Base-by-base conservation (phyloP, 176 grass and related monocot species). In the Neostapfia colusana region DNA sequence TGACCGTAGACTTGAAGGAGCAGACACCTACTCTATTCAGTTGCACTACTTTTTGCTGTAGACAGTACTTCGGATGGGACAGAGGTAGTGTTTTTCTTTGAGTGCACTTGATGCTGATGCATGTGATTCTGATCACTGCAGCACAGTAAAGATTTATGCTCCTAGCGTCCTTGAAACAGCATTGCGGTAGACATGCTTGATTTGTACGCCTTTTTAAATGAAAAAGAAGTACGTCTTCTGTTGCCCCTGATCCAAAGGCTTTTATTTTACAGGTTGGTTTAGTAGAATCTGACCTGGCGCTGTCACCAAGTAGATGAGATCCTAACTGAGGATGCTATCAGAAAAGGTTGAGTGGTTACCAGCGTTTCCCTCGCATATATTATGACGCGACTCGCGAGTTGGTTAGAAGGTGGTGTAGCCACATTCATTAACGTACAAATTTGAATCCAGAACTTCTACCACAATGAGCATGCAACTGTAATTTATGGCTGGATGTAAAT, bases 261-360 rank as follows among this genome's bases (percentile, higher is more conserved):
- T 74, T 69, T 63, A 49, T 70, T 84, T 65, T 48, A 65, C 81
- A 84, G 70, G 76, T 36, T 40, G 17, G 37, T 80, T 46, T 80
- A 38, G 27, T 74, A 80, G 64, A 40, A 68, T 80, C 70, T 75
- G 35, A 71, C 63, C 63, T 79, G 86, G 69, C 44, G 37, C 62
- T 45, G 5, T 14, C 38, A 61, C 45, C 75, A 63, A 20, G 78
- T 72, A 54, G 62, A 75, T 26, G 59, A 64, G 81, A 84, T 75
- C 69, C 44, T 1, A 11, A 13, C 6, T 56, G 44, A 57, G 54
- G 64, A 70, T 69, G 66, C 69, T 38, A 25, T 48, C 43, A 54
- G 70, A 74, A 81, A 65, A 43, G 62, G 4, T 88, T 15, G n/a
- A 74, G 60, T 51, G 59, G 35, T 65, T 51, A 28, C 34, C 4